Evolutionary conservation across 805 yeast genomes (phyloP), one percentile per base, ranked within the genome.

Genomic region (Saccharomycopsis oosterbeekiorum): DNA sequence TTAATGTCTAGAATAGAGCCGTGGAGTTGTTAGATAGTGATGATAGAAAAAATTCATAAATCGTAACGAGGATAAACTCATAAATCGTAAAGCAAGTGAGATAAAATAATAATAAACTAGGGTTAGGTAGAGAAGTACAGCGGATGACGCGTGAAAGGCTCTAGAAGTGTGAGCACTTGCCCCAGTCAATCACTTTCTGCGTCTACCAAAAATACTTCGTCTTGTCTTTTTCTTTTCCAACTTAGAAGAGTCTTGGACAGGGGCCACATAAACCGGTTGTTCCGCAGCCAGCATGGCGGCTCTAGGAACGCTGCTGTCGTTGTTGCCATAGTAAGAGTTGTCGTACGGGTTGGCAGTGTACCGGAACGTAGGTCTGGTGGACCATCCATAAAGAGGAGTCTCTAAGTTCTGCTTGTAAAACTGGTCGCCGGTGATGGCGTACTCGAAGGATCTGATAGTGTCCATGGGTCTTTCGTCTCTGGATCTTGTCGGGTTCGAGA

Each of bases 391-490:
- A 17, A 83, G 76, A 5, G 82, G 82, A 3, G 93, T 79, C 73
- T 92, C 97, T 69, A 90, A 78, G 68, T 89, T 90, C 62, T 88
- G 92, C 58, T 85, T 84, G 76, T 88, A 86, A 12, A 82, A 73
- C 61, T 80, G 75, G 73, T 94, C 99, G 60, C 97, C 97, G 4
- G 97, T 89, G 65, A 93, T 90, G 42, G 97, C 86, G 71, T 87
- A 94, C 76, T 94, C 98, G 73, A 94, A 94, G 5, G 89, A 80
- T 67, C 98, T 80, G 69, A 94, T 92, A 1, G 99, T 94, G 73
- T 96, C 99, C 70, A 94, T 76, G 2, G 99, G 99, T 68, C 99
- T 83, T 75, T 94, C 99, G 72, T 92, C 93, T 73, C 99, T 82
- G 19, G 88, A 75, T 69, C 99, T 81, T 4, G 97, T 85, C 26